Evolutionary conservation across 305 asterid species (phyloP).

Genomic region (Plantago lanceolata): DNA sequence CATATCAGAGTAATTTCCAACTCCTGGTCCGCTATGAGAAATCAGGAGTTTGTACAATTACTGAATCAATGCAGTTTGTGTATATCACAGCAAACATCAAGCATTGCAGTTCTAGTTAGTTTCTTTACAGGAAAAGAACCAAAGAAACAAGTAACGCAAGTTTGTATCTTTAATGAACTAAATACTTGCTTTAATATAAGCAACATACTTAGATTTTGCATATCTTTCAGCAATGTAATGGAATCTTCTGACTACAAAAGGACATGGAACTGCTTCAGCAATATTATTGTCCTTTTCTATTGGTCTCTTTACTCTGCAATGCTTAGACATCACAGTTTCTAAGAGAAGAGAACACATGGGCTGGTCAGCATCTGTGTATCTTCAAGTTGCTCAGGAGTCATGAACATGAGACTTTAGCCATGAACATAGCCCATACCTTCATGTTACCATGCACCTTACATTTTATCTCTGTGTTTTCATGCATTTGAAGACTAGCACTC

Average conservation of each 20-base stretch:
- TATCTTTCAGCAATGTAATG: conserved; percentile 23
- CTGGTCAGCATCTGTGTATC: conserved; percentile 39
- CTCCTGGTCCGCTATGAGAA: neutral
- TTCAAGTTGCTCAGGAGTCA: conserved; percentile 29
- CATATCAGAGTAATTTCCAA: neutral
- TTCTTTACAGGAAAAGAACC: neutral
- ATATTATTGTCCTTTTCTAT: conserved; percentile 36
- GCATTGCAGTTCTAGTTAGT: neutral
- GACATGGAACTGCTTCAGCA: conserved; percentile 36
- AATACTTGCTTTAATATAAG: conserved; percentile 27
- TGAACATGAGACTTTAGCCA: conserved; percentile 33
- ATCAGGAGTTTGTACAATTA: neutral
- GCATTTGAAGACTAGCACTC: conserved; percentile 32
- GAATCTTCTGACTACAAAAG: conserved; percentile 12
- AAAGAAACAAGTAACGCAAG: conserved; percentile 25
- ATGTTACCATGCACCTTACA: conserved; percentile 34
- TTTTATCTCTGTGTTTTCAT: conserved; percentile 25
- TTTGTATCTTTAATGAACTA: conserved; percentile 35
- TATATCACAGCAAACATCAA: neutral
- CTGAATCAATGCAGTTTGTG: neutral
- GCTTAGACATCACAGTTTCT: conserved; percentile 31
- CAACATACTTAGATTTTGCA: conserved; percentile 45
- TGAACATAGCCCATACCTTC: conserved; percentile 52
- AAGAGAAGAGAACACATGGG: conserved; percentile 47
- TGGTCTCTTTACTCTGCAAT: conserved; percentile 27